Conservation (phyloP, 1,139 yeast species). For the Zygosaccharomyces pseudobailii region DNA sequence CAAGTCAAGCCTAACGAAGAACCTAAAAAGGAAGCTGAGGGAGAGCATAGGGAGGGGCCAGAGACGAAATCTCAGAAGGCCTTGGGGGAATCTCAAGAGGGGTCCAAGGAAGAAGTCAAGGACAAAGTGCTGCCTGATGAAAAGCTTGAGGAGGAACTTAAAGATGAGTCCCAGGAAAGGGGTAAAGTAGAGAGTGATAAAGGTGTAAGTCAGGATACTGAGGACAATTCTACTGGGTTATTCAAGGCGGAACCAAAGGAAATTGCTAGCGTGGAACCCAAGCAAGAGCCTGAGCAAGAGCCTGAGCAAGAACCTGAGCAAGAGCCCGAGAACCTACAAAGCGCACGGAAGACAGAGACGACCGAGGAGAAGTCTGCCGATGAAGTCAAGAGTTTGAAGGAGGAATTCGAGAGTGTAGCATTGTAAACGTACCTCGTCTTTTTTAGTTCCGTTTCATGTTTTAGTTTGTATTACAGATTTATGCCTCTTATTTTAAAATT, state of each 20-base stretch:
- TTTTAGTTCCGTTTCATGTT: constrained; percentile 1
- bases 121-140: constrained; percentile 1
- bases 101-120: constrained; percentile 3
- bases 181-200: constrained; percentile 5
- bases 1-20: not conserved
- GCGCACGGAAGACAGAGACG: constrained; percentile 5
- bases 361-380: constrained; percentile 5
- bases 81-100: constrained; percentile 1
- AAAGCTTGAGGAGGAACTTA: not conserved
- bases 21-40: constrained; percentile 5
- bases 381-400: constrained; percentile 15
- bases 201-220: not conserved
- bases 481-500: not conserved
- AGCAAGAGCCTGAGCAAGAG: constrained; percentile 4
- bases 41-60: constrained; percentile 2
- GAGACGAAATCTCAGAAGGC: not conserved
- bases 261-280: not conserved
- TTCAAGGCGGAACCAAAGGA: constrained; percentile 6
- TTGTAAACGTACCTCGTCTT: constrained; percentile 13
- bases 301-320: constrained; percentile 8
- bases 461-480: constrained; percentile 2
- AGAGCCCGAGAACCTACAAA: constrained; percentile 1
- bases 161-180: constrained; percentile 2
- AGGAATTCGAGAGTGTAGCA: constrained; percentile 30
- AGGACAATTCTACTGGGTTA: constrained; percentile 4